Base-by-base conservation (phyloP, 2,329 filamentous ascomycete genomes). In the Dothideomycetidae sp. region DNA sequence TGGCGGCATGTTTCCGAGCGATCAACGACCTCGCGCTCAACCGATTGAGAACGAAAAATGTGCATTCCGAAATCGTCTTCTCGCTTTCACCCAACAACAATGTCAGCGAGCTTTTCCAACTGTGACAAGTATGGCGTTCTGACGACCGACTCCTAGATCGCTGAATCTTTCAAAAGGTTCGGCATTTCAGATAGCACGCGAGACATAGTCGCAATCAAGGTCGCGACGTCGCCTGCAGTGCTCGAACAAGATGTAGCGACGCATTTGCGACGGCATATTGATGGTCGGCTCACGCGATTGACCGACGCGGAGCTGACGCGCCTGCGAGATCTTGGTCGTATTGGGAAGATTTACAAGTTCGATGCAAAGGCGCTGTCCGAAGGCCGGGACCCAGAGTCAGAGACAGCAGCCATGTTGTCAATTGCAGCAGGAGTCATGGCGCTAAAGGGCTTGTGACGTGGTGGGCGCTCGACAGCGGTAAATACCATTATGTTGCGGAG, bases 261-360 rank as follows among this genome's bases (percentile, higher is more conserved):
- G 9, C 84, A 92, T 53, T 65, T 93, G 3, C 50, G 52, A 5
- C 49, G 64, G 13, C 59, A 70, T 21, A 65, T 93, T 14, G 51
- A 81, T 45, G 85, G 82, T 9, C 66, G 62, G 0, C 56, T 67
- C 1, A 53, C 70, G 0, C 52, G 66, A 0, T 73, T 84, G 40
- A 68, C 71, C 1, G 78, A 93, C 49, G 69, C 68, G 3, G 64
- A 63, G n/a, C 57, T 93, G 13, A 55, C 59, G 0, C 51, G 57
- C 1, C 60, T 73, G 16, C 71, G 76, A 2, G 82, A 93, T 53
- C 55, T 79, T 49, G 55, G 63, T 14, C 78, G 75, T 51, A 71
- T 94, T 19, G 74, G 73, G 52, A 94, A 93, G 60, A 75, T 82
- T 44, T 94, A 94, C 60, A 93, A 93, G 56, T 60, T 94, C 18